Evolutionary conservation across 805 yeast species (phyloP), one percentile per base, ranked within the genome.

Genomic region (Saccharomycopsis oosterbeekiorum): DNA sequence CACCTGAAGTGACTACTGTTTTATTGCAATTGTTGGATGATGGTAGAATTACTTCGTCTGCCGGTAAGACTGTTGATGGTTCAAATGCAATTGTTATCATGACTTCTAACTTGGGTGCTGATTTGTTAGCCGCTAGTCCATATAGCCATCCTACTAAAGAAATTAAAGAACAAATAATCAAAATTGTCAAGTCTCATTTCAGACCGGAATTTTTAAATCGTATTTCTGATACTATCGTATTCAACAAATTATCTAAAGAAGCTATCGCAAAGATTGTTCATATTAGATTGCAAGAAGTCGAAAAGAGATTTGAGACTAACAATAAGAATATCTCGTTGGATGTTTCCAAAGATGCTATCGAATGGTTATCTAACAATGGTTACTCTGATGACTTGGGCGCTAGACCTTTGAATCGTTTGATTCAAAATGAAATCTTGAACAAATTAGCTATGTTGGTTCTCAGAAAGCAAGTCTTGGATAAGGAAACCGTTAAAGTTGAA

Each of bases 61-160:
- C 88, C 70, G 99, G 99, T 70, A 92, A 93, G 69, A 84, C 90
- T 43, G 86, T 94, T 68, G 92, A 92, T 76, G 93, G 97, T 67
- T 86, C 97, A 57, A 94, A 94, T 74, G 82, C 91, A 57, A 90
- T 94, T 67, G 82, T 94, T 65, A 93, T 94, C 67, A 89, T 94
- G 97, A 94, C 99, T 0, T 93, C 98, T 34, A 94, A 94, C 74
- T 82, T 94, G 70, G 99, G 99, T 65, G 98, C 99, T 10, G 91
- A 90, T 71, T 90, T 78, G 70, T 87, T 94, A 73, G 84, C 83
- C 70, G 80, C 86, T 1, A 85, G 84, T 66, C 81, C 84, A 41
- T 77, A 80, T 3, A 73, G 89, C 10, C 85, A 83, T 72, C 78
- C 93, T 58, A 84, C 85, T 54, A 81, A 80, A 4, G 80, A 80